Percentiles rank a stretch among this genome's conserved stretches.
Conservation (phyloP, 1,139 yeast species). For the Eremothecium coryli region DNA sequence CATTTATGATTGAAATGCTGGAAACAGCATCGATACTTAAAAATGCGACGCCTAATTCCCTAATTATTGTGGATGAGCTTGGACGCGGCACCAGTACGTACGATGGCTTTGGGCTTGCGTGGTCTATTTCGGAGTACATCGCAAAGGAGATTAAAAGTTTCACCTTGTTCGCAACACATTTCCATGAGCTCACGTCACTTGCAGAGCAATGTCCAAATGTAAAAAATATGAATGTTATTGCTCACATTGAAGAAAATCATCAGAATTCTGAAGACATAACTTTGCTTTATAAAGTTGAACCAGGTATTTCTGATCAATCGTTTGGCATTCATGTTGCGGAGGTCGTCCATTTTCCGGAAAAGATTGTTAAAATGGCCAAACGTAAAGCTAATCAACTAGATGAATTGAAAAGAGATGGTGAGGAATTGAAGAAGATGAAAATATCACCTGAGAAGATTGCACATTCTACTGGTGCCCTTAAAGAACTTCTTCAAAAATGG, state of each 20-base stretch:
- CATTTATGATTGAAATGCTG: slow-evolving; percentile 97
- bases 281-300: slow-evolving; percentile 78
- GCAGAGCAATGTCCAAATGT: slow-evolving; percentile 56
- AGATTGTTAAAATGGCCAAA: slow-evolving; percentile 89
- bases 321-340: slow-evolving; percentile 98
- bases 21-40: slow-evolving; percentile 89
- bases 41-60: slow-evolving; percentile 72
- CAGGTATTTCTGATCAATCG: slow-evolving; percentile 87
- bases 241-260: slow-evolving; percentile 52
- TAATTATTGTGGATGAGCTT: slow-evolving; percentile 86
- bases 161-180: slow-evolving; percentile 90
- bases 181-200: slow-evolving; percentile 83
- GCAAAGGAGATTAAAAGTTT: slow-evolving; percentile 64
- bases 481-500: slow-evolving; percentile 55
- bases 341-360: slow-evolving; percentile 80
- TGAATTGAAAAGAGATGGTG: slow-evolving; percentile 43
- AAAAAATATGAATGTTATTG: slow-evolving; percentile 84
- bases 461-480: slow-evolving; percentile 48
- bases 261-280: slow-evolving; percentile 61
- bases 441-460: slow-evolving; percentile 47
- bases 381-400: slow-evolving; percentile 86
- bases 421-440: slow-evolving; percentile 39
- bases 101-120: slow-evolving; percentile 96
- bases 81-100: slow-evolving; percentile 97
- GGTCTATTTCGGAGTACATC: slow-evolving; percentile 88